phyloP scores from a whole-genome alignment of 2,329 filamentous ascomycete species.

The Apiospora arundinis region DNA sequence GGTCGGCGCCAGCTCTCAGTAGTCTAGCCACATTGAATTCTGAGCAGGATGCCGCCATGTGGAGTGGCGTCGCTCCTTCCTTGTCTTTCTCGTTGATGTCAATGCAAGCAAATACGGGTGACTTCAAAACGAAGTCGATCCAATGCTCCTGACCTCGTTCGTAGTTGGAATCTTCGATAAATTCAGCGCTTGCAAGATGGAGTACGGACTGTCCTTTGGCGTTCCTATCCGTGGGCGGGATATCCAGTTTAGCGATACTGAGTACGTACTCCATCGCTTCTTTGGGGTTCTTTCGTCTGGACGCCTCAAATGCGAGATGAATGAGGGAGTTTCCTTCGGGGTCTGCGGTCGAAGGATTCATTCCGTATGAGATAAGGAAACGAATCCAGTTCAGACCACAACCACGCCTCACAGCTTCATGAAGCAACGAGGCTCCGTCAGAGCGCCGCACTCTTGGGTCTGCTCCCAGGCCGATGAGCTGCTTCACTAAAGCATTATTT shows the following conservation, averaged over 20 bases:
- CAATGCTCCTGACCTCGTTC: not conserved
- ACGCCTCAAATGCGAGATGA: not conserved
- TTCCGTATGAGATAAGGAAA: not conserved
- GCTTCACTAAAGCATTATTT: not conserved
- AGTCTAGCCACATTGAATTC: conserved; percentile 4
- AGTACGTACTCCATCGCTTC: not conserved
- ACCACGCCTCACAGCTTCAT: not conserved
- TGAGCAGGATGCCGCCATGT: not conserved
- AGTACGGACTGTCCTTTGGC: not conserved
- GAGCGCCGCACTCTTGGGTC: not conserved
- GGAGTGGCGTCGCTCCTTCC: not conserved
- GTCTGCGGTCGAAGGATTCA: not conserved
- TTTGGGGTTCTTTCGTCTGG: not conserved
- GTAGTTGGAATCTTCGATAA: not conserved
- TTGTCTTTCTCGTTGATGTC: not conserved
- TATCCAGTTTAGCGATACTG: not conserved
- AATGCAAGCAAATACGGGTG: not conserved
- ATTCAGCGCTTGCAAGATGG: not conserved
- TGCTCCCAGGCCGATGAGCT: not conserved
- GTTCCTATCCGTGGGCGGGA: not conserved
- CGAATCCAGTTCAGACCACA: not conserved
- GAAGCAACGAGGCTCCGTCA: not conserved
- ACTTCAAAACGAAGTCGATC: not conserved
- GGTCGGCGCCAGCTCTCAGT: conserved; percentile 1
- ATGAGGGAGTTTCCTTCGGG: not conserved